Base-by-base conservation (phyloP, 768 basidiomycete species). In the Neoboletus brunneissimus region DNA sequence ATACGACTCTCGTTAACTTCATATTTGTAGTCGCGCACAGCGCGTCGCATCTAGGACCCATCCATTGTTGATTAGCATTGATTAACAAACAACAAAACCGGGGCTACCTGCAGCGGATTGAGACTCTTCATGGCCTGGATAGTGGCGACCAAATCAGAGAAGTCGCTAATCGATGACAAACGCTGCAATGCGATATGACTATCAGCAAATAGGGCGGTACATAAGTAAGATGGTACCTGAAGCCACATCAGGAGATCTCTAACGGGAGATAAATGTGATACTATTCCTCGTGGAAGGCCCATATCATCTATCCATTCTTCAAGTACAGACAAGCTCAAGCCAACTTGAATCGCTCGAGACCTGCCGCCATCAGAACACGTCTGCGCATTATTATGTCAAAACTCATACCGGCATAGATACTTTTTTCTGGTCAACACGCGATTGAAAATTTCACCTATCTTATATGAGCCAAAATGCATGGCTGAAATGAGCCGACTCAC, bases 291-390 rank as follows among this genome's bases (percentile, higher is more conserved):
- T 6, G 96, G 95, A 43, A 98, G 78, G 18, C 83, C 85, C 77
- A 87, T 88, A 57, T 82, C 78, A 37, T 87, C 84, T 41, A 93
- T 82, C 97, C 97, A 99, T 57, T 98, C 94, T 68, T 98, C 94
- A 32, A 99, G 73, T 8, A 78, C 82, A 13, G 84, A 81, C 41
- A 97, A 72, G 72, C 98, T 98, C 81, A 94, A 82, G 48, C 85
- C 81, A 62, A 98, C 91, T 68, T 96, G 95, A 54, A 91, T 76
- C 3, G 97, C 95, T 66, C 91, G 80, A 32, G 91, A 92, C 63
- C 90, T 63, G 57, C 49, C 46, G 32, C 40, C 45, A 47, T 65
- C 31, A 69, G 61, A 43, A 35, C 25, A 22, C 31, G 9, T 49
- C 48, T 34, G n/a, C 29, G 22, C 27, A 41, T 32, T 9, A 8